Evolutionary conservation across 2,329 filamentous ascomycete species (phyloP).

Genomic region (Hypoxylon sp.): DNA sequence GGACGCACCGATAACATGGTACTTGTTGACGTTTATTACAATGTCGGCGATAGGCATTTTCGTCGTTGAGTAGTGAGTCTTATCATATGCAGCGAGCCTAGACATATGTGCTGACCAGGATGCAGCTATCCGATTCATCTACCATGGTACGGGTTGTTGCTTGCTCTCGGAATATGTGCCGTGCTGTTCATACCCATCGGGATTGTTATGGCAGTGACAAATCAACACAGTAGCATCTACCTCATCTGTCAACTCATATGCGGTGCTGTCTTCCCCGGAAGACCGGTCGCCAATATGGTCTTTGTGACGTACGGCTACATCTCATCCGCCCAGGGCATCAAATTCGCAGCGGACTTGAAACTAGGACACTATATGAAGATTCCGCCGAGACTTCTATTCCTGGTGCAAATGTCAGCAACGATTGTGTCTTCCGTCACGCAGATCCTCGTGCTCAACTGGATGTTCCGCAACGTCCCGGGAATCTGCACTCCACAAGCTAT

Average conservation of each 20-base stretch:
- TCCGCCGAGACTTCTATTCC: conserved; percentile 80
- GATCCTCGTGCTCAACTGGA: conserved; percentile 89
- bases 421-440: conserved; percentile 83
- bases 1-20: conserved; percentile 86
- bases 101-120: conserved; percentile 37
- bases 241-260: conserved; percentile 88
- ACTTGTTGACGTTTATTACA: conserved; percentile 77
- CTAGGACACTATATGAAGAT: conserved; percentile 92
- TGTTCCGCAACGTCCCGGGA: conserved; percentile 80
- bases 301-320: conserved; percentile 94
- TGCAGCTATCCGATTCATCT: conserved; percentile 81
- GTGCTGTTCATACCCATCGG: conserved; percentile 90
- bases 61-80: conserved; percentile 81
- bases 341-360: conserved; percentile 89
- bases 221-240: conserved; percentile 88
- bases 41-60: conserved; percentile 87
- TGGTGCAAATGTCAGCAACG: conserved; percentile 81
- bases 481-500: conserved; percentile 84
- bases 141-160: conserved; percentile 86
- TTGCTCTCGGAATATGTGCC: conserved; percentile 81
- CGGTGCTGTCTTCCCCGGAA: conserved; percentile 83
- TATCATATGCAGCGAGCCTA: conserved; percentile 1
- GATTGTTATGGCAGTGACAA: conserved; percentile 93
- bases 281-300: conserved; percentile 91
- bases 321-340: conserved; percentile 87